Evolutionary conservation across 2,329 filamentous ascomycete species (phyloP).

Genomic region (Calonectria hawksworthii): DNA sequence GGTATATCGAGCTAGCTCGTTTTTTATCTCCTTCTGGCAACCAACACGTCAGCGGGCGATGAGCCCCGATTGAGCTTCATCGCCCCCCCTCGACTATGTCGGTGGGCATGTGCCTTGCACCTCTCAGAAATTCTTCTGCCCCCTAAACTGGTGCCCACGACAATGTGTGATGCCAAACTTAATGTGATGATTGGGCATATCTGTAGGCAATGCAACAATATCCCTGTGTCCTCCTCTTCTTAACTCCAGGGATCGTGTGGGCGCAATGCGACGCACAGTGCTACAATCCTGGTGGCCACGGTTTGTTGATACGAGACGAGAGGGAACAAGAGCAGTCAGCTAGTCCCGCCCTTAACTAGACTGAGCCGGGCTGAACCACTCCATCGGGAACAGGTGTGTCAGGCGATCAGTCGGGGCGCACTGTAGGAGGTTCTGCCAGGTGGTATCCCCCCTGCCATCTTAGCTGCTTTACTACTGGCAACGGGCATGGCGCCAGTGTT

Average conservation of each 20-base stretch:
- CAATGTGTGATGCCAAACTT: neutral
- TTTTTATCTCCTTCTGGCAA: neutral
- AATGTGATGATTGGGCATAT: neutral
- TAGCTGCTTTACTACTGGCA: conserved; percentile 3
- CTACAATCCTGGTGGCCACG: conserved; percentile 9
- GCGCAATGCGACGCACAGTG: neutral
- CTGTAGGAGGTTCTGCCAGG: conserved; percentile 14
- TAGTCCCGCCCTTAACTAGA: conserved; percentile 26
- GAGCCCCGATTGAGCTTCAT: neutral
- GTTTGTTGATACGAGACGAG: conserved; percentile 24
- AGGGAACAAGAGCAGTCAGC: conserved; percentile 19
- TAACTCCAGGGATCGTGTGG: conserved; percentile 12
- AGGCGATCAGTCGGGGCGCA: conserved; percentile 33
- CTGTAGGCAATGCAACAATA: conserved; percentile 8
- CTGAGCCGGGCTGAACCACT: conserved; percentile 42
- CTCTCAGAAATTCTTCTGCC: neutral
- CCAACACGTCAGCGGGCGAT: neutral
- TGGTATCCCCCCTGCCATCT: conserved; percentile 14
- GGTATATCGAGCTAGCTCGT: neutral
- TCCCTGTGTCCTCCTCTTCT: neutral
- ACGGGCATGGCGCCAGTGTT: conserved; percentile 16
- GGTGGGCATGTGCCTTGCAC: neutral
- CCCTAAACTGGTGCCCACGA: neutral
- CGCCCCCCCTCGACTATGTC: neutral
- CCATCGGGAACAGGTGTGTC: conserved; percentile 41